Evolutionary conservation across 805 yeast species (phyloP), one percentile per base, ranked within the genome.

Genomic region (Yamadazyma sp.): DNA sequence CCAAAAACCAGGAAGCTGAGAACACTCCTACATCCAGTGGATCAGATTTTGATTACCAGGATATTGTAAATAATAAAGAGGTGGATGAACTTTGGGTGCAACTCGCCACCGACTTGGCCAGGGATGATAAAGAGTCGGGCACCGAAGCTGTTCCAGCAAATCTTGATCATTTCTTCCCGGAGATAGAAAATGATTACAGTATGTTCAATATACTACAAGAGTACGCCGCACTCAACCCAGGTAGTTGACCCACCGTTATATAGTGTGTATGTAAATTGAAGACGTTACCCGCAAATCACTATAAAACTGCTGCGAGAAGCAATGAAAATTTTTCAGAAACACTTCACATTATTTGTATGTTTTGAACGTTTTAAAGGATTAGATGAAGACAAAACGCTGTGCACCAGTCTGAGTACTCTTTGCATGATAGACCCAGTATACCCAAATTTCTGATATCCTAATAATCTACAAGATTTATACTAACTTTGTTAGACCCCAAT

Each of bases 391-490:
- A 64, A 62, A 21, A 61, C 68, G 73, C 73, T 68, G 73, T 68
- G 73, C 73, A 68, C 73, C 73, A 68, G 72, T 67, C 73, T 66
- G 73, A 68, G 67, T 63, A 66, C 70, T 67, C 60, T 37, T 62
- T 52, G 46, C 55, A 67, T 68, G 73, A 68, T 57, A 58, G 64
- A 59, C 58, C 53, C 59, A 65, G 71, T 68, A 67, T 61, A 67
- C 73, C 73, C 71, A 68, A 60, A 65, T 61, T 57, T 62, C 73
- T 68, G 73, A 68, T 54, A 46, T 8, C 15, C 14, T 32, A 32
- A 22, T 12, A 28, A 18, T 6, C n/a, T 12, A 26, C 19, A 6
- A 5, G 26, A 11, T 27, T 25, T n/a, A 19, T 39, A 39, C 42
- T 39, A 39, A 39, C 42, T 23, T n/a, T n/a, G n/a, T n/a, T n/a